Evolutionary conservation across 495 filamentous ascomycete species (phyloP).

Genomic region (Podospora bellae-mahoneyi): DNA sequence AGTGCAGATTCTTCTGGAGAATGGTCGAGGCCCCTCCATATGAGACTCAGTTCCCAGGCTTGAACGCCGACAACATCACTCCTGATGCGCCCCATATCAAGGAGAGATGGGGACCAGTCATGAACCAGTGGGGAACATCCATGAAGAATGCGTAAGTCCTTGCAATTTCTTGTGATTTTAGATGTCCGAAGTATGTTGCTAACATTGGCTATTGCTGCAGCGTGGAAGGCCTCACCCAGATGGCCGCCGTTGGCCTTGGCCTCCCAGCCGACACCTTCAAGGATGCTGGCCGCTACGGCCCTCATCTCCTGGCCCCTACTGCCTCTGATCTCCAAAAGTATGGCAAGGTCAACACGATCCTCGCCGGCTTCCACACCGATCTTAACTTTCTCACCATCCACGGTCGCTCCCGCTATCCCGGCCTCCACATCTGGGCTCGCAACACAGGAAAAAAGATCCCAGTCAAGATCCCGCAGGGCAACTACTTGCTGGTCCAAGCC

Average conservation of each 20-base stretch:
- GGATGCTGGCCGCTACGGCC: constrained; percentile 48
- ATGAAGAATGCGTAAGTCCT: constrained; percentile 51
- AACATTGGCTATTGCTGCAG: constrained; percentile 20
- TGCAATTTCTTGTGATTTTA: too few species aligned
- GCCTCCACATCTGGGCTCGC: constrained; percentile 53
- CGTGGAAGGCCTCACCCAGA: constrained; percentile 47
- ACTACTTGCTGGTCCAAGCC: constrained; percentile 49
- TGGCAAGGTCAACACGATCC: constrained; percentile 47
- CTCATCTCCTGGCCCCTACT: constrained; percentile 51
- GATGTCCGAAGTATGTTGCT: background rate
- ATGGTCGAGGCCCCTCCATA: constrained; percentile 48
- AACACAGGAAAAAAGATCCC: constrained; percentile 50
- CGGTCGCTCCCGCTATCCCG: constrained; percentile 52
- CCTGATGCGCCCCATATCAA: constrained; percentile 41
- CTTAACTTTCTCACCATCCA: constrained; percentile 56
- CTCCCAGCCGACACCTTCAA: constrained; percentile 44
- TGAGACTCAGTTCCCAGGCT: constrained; percentile 43
- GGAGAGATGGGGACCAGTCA: constrained; percentile 43
- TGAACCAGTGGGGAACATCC: constrained; percentile 48
- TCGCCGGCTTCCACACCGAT: constrained; percentile 53
- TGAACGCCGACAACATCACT: constrained; percentile 46
- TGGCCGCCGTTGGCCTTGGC: constrained; percentile 48
- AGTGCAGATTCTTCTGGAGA: constrained; percentile 51
- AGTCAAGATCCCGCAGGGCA: constrained; percentile 48
- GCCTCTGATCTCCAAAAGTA: constrained; percentile 49